These are phyloP conservation scores for Cyberlindnera maritima DNA, from an alignment of 805 yeast genomes.

Conservation along the genomic window DNA sequence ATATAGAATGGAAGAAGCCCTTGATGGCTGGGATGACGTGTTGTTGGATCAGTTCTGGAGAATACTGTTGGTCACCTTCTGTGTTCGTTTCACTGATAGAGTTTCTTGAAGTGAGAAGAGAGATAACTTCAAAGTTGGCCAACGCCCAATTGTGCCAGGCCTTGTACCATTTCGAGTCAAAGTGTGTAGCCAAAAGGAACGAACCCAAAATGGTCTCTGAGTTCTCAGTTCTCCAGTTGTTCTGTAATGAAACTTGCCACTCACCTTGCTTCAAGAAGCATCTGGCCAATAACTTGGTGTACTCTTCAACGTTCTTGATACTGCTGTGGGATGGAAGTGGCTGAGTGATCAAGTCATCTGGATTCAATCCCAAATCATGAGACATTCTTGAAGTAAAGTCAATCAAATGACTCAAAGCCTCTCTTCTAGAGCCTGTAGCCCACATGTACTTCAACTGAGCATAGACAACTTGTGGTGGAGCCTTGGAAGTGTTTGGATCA, in stretches of 20 bases:
- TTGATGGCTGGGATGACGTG: slow-evolving; percentile 95
- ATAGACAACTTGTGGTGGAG: slow-evolving; percentile 95
- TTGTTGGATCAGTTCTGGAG: slow-evolving; percentile 63
- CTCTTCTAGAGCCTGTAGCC: slow-evolving; percentile 88
- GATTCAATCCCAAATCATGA: slow-evolving; percentile 80
- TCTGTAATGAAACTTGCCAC: slow-evolving; percentile 87
- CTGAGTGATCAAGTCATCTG: slow-evolving; percentile 83
- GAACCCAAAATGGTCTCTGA: slow-evolving; percentile 89
- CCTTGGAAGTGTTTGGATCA: slow-evolving; percentile 60
- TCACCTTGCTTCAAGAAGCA: slow-evolving; percentile 98
- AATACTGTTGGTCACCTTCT: slow-evolving; percentile 27
- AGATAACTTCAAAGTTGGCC: slow-evolving; percentile 93
- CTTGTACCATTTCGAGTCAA: slow-evolving; percentile 90
- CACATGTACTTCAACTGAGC: slow-evolving; percentile 96
- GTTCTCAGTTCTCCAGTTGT: slow-evolving; percentile 74
- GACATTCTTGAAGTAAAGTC: slow-evolving; percentile 92
- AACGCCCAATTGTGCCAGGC: slow-evolving; percentile 99
- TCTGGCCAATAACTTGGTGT: slow-evolving; percentile 82
- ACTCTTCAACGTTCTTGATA: slow-evolving; percentile 72
- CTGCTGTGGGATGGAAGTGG: slow-evolving; percentile 65
- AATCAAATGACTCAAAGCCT: slow-evolving; percentile 80
- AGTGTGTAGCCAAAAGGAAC: slow-evolving; percentile 89
- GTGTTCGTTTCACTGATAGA: slow-evolving; percentile 31
- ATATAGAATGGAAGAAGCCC: slow-evolving; percentile 93
- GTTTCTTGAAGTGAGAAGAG: slow-evolving; percentile 45